Percentiles rank a stretch among this genome's conserved stretches.
Evolutionary conservation across 73 alveolate species (phyloP).

Genomic region (Stentor roeselii): DNA sequence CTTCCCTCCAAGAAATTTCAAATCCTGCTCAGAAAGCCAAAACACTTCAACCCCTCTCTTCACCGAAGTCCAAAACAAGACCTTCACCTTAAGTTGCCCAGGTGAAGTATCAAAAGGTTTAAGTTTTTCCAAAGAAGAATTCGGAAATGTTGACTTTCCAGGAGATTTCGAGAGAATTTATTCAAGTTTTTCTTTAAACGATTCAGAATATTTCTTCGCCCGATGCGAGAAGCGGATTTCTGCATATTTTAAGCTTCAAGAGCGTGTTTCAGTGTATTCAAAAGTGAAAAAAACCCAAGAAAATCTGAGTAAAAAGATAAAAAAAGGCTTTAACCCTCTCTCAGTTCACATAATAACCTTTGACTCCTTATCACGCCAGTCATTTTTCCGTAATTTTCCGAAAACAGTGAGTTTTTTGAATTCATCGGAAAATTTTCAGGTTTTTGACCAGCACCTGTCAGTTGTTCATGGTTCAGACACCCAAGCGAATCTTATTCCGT

Average conservation of each 20-base stretch:
- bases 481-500: not conserved
- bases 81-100: not conserved
- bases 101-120: not conserved
- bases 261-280: not conserved
- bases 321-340: not conserved
- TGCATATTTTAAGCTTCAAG: not conserved
- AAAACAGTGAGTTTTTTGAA: not conserved
- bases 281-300: not conserved
- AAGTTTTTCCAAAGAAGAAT: not conserved
- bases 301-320: not conserved
- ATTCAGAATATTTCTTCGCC: not conserved
- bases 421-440: not conserved
- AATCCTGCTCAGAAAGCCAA: not conserved
- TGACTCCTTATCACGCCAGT: constrained; percentile 3
- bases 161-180: not conserved
- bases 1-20: not conserved
- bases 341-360: not conserved
- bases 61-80: no score
- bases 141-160: not conserved
- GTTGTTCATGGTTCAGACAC: not conserved
- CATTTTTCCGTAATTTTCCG: not conserved
- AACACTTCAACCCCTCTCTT: not conserved
- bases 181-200: no score
- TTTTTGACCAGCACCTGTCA: not conserved
- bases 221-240: not conserved